Evolutionary conservation across 2,329 filamentous ascomycete species (phyloP), one percentile per base, ranked within the genome.

Genomic region (Orbilia brochopaga): DNA sequence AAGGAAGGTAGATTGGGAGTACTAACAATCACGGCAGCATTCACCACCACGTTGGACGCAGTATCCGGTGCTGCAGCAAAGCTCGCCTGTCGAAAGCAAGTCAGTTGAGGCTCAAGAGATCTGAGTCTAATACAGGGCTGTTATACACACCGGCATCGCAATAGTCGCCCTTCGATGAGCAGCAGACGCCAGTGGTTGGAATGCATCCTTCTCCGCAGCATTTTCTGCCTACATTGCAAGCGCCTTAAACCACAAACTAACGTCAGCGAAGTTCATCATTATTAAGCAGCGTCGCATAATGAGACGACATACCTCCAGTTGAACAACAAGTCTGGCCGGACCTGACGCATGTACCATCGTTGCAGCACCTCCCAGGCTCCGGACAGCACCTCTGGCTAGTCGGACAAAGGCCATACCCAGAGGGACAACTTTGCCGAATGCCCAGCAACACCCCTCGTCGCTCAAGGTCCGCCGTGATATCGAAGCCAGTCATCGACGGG

Each of bases 21-120:
- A 61, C 67, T 40, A 40, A 72, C 67, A 65, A 53, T 72, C 67
- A 37, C 51, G 52, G 35, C 67, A 72, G 32, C 67, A 72, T 65
- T 72, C 67, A 30, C 67, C 67, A 3, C 67, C 67, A 19, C 55
- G 55, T 7, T 60, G 19, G n/a, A 72, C 60, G 10, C 60, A 72
- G 40, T 72, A 72, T 48, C 67, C 67, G 8, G 67, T 70, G 21
- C 54, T 27, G 44, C 67, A 72, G 35, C 67, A 72, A 19, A 72
- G 67, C 46, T 72, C 55, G 13, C 67, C 67, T 65, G 42, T 30
- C 11, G 37, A 27, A 32, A 3, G 27, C 8, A 23, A 57, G 10
- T 46, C 52, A 23, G 44, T 63, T 32, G 15, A 48, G 8, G 19
- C 8, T 19, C 8, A 11, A 2, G 11, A 10, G 11, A 19, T 32